Evolutionary conservation across 148 eudicot genomes (phyloP), one percentile per base, ranked within the genome.

Genomic region (Nepenthes gracilis): DNA sequence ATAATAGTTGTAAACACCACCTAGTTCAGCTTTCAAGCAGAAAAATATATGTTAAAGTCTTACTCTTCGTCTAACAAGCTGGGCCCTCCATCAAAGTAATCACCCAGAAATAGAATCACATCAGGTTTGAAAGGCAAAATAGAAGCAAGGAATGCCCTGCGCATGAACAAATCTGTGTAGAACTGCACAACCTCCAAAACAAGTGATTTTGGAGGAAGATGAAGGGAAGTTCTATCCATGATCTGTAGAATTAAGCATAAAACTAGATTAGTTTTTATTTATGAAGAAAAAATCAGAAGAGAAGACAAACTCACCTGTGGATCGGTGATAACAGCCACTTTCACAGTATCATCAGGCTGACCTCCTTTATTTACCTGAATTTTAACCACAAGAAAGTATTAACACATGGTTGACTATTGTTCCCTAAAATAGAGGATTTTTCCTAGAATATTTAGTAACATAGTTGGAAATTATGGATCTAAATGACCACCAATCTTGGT

Each of bases 161-260:
- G 96, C 88, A 92, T 92, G 78, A 65, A 86, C 57, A 92, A 47
- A 75, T 92, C 96, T 4, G 98, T 73, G 66, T 93, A 93, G 80
- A 93, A 88, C 69, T 82, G 78, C 32, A 73, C 87, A 59, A 75
- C 64, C 85, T 88, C 96, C 75, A 84, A 74, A 58, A 74, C 72
- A 65, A 88, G 73, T 43, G 96, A 92, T 74, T 81, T 82, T 54
- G 94, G 84, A 68, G 95, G 62, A 74, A 93, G 77, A 66, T 9
- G 65, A 71, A 70, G 91, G 33, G 96, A 82, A 51, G 96, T 93
- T 69, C 73, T 80, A 75, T 93, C 98, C 88, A 84, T 88, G 52
- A 93, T 71, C 98, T 93, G 84, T 67, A 57, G 62, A 70, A 35
- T 55, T 61, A 35, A 11, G 49, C 62, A 33, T 34, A 6, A 55